These are phyloP conservation scores for Isochrysis galbana DNA, from an alignment of 78 protist genomes.

Conservation along the genomic window DNA sequence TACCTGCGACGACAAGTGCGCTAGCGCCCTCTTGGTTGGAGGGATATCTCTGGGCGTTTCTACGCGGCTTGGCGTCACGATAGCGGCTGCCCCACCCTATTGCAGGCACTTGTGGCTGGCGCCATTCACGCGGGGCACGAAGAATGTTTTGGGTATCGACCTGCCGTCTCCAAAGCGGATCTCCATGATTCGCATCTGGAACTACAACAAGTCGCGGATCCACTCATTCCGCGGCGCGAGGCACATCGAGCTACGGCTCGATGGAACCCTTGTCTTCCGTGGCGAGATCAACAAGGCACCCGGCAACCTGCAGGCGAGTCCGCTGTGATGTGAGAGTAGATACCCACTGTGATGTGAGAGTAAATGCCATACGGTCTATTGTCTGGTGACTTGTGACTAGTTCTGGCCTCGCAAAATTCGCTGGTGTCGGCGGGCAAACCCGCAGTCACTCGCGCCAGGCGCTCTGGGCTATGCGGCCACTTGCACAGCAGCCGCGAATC, in stretches of 20 bases:
- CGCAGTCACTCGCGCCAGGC: too few species aligned
- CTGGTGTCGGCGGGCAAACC: too few species aligned
- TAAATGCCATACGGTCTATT: too few species aligned
- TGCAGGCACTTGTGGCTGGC: slow-evolving; percentile 52
- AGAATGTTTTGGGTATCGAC: slow-evolving; percentile 35
- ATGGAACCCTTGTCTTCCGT: not conserved
- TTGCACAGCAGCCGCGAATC: too few species aligned
- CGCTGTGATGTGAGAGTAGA: not conserved
- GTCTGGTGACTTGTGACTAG: too few species aligned
- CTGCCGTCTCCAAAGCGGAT: slow-evolving; percentile 28
- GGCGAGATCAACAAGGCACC: slow-evolving; percentile 35
- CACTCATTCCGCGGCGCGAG: slow-evolving; percentile 40
- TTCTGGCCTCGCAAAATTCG: too few species aligned
- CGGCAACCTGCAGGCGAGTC: not conserved
- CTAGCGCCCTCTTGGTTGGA: slow-evolving; percentile 22
- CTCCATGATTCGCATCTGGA: slow-evolving; percentile 68
- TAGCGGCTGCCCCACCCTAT: slow-evolving; percentile 57
- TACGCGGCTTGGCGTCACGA: too few species aligned
- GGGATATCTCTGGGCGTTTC: too few species aligned
- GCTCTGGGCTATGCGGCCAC: too few species aligned
- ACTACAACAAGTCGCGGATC: slow-evolving; percentile 73
- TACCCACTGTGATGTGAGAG: too few species aligned
- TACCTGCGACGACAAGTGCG: slow-evolving; percentile 40
- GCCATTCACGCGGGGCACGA: slow-evolving; percentile 38
- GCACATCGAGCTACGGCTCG: slow-evolving; percentile 3